phyloP scores from a whole-genome alignment of 2,329 filamentous ascomycete species.

The Sporothrix mexicana region DNA sequence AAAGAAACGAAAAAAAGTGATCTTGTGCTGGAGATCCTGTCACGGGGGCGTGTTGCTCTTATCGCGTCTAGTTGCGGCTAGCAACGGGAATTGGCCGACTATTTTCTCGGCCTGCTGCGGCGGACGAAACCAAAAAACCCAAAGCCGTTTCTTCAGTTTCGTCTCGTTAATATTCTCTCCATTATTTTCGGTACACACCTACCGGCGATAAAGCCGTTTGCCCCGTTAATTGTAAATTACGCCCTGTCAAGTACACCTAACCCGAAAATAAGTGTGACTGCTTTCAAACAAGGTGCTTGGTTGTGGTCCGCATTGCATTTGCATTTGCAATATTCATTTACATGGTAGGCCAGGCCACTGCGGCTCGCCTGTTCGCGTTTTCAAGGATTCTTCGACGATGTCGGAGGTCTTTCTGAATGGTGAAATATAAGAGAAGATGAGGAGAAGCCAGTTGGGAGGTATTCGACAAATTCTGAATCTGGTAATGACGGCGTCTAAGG shows the following conservation, averaged over 20 bases:
- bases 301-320: neutral
- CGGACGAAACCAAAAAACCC: neutral
- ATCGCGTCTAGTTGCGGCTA: slow-evolving; percentile 24
- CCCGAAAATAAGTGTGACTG: neutral
- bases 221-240: neutral
- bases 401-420: neutral
- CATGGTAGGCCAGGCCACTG: no score
- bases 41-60: neutral
- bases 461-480: neutral
- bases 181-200: neutral
- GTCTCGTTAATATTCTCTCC: no score
- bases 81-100: neutral
- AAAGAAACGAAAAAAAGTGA: neutral
- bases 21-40: neutral
- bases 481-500: neutral
- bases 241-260: neutral
- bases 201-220: neutral
- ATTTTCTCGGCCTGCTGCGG: slow-evolving; percentile 4
- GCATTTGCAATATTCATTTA: no score
- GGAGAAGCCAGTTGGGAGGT: neutral
- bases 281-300: no score
- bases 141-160: slow-evolving; percentile 1
- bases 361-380: slow-evolving; percentile 2
- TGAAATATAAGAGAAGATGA: neutral
- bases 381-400: neutral